Evolutionary conservation across 139 green algal genomes (phyloP).

Genomic region (Chlorella vulgaris): DNA sequence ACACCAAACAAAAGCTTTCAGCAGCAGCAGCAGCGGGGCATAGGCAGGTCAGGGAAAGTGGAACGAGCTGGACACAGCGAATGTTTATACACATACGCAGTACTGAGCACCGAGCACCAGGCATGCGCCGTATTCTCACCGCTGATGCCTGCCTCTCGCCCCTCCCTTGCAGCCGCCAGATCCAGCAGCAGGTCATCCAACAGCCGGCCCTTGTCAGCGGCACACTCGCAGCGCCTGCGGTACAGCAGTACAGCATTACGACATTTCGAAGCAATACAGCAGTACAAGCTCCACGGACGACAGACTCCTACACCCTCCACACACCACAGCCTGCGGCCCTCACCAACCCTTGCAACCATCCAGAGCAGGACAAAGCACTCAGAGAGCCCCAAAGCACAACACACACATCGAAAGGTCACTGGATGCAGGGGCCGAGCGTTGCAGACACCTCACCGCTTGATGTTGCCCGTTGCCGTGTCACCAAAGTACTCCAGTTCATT

Average conservation of each 20-base stretch:
- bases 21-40: neutral
- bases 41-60: neutral
- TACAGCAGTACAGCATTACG: too few species aligned
- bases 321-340: too few species aligned
- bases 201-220: slow-evolving; percentile 61
- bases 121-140: neutral
- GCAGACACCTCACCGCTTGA: slow-evolving; percentile 42
- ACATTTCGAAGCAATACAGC: neutral
- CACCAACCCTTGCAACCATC: too few species aligned
- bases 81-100: too few species aligned
- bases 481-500: slow-evolving; percentile 63
- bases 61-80: neutral
- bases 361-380: too few species aligned
- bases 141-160: neutral
- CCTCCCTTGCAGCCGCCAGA: slow-evolving; percentile 22
- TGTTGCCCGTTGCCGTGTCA: slow-evolving; percentile 51
- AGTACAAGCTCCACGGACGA: too few species aligned
- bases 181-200: slow-evolving; percentile 48
- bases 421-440: too few species aligned
- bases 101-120: neutral
- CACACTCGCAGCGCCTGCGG: slow-evolving; percentile 51
- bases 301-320: too few species aligned
- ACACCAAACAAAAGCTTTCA: neutral
- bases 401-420: too few species aligned
- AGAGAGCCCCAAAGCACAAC: too few species aligned